Evolutionary conservation across 2,329 filamentous ascomycete genomes (phyloP).

Genomic region (Aureobasidium subglaciale): DNA sequence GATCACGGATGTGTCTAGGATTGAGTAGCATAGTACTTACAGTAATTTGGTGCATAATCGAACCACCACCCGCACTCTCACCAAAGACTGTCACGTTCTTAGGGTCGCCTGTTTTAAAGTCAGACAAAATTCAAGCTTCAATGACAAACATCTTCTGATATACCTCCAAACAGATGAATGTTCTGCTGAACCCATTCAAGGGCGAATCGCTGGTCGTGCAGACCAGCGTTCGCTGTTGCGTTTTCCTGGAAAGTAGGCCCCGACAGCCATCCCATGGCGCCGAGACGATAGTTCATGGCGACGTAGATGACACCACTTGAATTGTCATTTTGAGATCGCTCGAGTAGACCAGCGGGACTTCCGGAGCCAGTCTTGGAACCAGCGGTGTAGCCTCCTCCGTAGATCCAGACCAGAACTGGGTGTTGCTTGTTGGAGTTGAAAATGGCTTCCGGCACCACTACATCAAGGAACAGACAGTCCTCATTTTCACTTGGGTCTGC

Average conservation of each 20-base stretch:
- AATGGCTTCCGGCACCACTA: slow-evolving; percentile 30
- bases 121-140: neutral
- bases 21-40: slow-evolving; percentile 14
- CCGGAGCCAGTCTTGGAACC: slow-evolving; percentile 33
- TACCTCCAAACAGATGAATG: slow-evolving; percentile 50
- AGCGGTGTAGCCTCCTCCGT: slow-evolving; percentile 41
- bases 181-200: slow-evolving; percentile 52
- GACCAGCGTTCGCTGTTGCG: slow-evolving; percentile 43
- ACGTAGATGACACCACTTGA: slow-evolving; percentile 40
- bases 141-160: slow-evolving; percentile 24
- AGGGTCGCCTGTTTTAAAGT: slow-evolving; percentile 19
- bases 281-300: slow-evolving; percentile 43
- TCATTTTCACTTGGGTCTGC: slow-evolving; percentile 29
- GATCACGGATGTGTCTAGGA: neutral
- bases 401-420: slow-evolving; percentile 38
- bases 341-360: slow-evolving; percentile 35
- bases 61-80: slow-evolving; percentile 46
- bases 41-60: slow-evolving; percentile 51
- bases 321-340: slow-evolving; percentile 34
- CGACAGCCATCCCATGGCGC: slow-evolving; percentile 43
- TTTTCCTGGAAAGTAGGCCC: slow-evolving; percentile 38
- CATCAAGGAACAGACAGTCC: slow-evolving; percentile 36
- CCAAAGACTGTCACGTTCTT: slow-evolving; percentile 42
- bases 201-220: slow-evolving; percentile 49
- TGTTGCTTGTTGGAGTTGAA: slow-evolving; percentile 30